These are phyloP conservation scores for Termitomyces eurrhizus DNA, from an alignment of 768 basidiomycete genomes.

Conservation along the genomic window DNA sequence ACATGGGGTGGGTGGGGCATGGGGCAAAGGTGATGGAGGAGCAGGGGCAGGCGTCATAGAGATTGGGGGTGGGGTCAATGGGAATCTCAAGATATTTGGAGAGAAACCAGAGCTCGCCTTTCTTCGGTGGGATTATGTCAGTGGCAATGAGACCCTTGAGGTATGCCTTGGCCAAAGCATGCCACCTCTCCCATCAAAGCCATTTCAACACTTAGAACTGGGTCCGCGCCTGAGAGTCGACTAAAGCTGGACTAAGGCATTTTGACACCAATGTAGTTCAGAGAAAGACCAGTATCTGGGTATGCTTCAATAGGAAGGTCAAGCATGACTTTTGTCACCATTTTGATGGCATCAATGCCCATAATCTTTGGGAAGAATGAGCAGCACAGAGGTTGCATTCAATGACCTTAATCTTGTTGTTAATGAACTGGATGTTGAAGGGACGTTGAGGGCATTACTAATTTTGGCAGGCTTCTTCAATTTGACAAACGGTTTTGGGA, in stretches of 20 bases:
- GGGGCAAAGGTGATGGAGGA: neutral
- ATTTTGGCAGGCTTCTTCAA: slow-evolving; percentile 98
- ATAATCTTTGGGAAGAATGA: slow-evolving; percentile 97
- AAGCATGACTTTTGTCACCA: slow-evolving; percentile 99
- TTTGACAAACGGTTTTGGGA: slow-evolving; percentile 92
- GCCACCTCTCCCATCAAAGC: slow-evolving; percentile 99
- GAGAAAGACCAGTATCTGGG: slow-evolving; percentile 81
- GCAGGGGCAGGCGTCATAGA: neutral
- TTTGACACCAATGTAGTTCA: slow-evolving; percentile 97
- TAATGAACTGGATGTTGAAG: slow-evolving; percentile 99
- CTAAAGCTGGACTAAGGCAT: slow-evolving; percentile 99
- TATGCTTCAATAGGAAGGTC: slow-evolving; percentile 86
- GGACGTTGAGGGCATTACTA: slow-evolving; percentile 97
- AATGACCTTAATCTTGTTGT: slow-evolving; percentile 99
- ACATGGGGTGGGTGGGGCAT: neutral
- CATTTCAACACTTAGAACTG: slow-evolving; percentile 99
- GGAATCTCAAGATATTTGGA: neutral
- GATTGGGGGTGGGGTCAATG: neutral
- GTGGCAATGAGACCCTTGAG: slow-evolving; percentile 96
- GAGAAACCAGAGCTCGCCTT: slow-evolving; percentile 31
- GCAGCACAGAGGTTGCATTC: slow-evolving; percentile 98
- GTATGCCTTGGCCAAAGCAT: slow-evolving; percentile 95
- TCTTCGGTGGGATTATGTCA: slow-evolving; percentile 91
- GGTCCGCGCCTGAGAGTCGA: slow-evolving; percentile 94
- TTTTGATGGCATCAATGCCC: slow-evolving; percentile 95